phyloP scores from a whole-genome alignment of 1,284 basidiomycete genomes.

The Anthracocystis walkeri region DNA sequence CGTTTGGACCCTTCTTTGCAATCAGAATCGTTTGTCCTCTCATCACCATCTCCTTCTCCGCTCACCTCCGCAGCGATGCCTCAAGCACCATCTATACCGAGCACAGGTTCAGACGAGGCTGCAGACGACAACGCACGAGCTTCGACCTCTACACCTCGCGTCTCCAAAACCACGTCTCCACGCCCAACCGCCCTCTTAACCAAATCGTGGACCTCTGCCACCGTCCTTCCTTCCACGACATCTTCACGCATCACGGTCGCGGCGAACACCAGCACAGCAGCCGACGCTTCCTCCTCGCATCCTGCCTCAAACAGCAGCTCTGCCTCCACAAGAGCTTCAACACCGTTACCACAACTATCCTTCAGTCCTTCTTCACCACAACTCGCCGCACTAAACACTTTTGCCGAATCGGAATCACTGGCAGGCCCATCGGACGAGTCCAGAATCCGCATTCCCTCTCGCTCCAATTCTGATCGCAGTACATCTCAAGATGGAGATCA shows the following conservation, averaged over 20 bases:
- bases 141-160: conserved; percentile 9
- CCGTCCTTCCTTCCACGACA: conserved; percentile 25
- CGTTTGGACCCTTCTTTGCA: conserved; percentile 7
- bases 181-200: conserved; percentile 23
- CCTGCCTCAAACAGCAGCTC: conserved; percentile 25
- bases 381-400: neutral
- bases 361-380: conserved; percentile 27
- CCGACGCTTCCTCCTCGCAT: conserved; percentile 13
- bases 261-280: conserved; percentile 39
- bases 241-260: conserved; percentile 38
- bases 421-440: conserved; percentile 2
- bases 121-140: conserved; percentile 10
- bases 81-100: conserved; percentile 10
- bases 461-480: conserved; percentile 8
- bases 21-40: neutral
- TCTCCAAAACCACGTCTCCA: conserved; percentile 3
- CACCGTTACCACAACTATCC: conserved; percentile 29
- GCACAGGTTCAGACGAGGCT: neutral
- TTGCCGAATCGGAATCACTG: neutral
- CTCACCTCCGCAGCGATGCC: conserved; percentile 10
- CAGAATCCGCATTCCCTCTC: conserved; percentile 8
- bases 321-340: conserved; percentile 29
- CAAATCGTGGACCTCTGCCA: conserved; percentile 38
- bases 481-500: conserved; percentile 5
- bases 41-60: conserved; percentile 2